phyloP scores from a whole-genome alignment of 2,329 filamentous ascomycete genomes.

The Colletotrichum shisoi region DNA sequence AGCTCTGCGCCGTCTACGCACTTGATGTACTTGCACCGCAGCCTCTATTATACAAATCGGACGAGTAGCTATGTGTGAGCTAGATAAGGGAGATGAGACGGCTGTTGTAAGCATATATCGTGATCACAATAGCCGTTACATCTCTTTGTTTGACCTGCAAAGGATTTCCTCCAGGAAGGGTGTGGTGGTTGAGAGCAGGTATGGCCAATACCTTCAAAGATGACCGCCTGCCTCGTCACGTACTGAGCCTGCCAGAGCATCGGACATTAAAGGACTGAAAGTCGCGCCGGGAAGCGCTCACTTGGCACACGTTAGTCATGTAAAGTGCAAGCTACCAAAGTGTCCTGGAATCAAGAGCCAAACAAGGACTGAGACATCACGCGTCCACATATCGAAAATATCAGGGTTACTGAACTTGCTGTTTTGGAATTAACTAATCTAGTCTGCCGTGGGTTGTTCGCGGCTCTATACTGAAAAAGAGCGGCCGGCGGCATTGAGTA shows the following conservation, averaged over 20 bases:
- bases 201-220: neutral
- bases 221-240: too few relatives aligned
- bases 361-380: neutral
- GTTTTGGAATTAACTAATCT: constrained; percentile 36
- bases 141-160: too few relatives aligned
- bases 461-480: constrained; percentile 36
- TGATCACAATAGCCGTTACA: too few relatives aligned
- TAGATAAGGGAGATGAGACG: neutral
- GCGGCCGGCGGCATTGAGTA: constrained; percentile 14
- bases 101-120: neutral
- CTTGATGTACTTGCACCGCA: too few relatives aligned
- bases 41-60: neutral
- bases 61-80: too few relatives aligned
- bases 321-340: neutral
- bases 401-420: constrained; percentile 19
- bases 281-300: too few relatives aligned
- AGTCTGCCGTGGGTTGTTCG: constrained; percentile 23
- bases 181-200: neutral
- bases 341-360: too few relatives aligned
- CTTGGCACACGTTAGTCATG: neutral
- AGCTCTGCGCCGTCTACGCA: too few relatives aligned
- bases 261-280: too few relatives aligned
- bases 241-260: neutral
- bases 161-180: too few relatives aligned
- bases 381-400: neutral